These are phyloP conservation scores for Geopyxis carbonaria DNA, from an alignment of 495 filamentous ascomycete genomes.

Conservation along the genomic window DNA sequence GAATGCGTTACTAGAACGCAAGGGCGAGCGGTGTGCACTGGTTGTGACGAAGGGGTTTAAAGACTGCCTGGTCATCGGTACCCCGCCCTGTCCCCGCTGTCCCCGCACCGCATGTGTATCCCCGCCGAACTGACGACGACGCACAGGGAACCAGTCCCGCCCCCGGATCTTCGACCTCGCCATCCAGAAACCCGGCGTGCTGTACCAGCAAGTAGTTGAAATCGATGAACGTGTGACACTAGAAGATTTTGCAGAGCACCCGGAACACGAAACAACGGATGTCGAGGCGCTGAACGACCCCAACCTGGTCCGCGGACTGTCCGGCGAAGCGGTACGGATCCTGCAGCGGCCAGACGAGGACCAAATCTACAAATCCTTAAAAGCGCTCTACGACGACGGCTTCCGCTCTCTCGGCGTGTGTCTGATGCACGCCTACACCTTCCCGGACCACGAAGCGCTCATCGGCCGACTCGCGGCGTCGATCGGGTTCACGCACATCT, in stretches of 20 bases:
- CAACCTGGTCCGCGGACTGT: conserved; percentile 47
- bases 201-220: conserved; percentile 62
- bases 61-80: conserved; percentile 71
- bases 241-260: conserved; percentile 76
- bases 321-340: conserved; percentile 53
- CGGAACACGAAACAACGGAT: conserved; percentile 40
- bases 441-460: conserved; percentile 53
- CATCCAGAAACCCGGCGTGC: conserved; percentile 60
- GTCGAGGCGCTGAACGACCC: conserved; percentile 30
- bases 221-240: conserved; percentile 71
- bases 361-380: conserved; percentile 36
- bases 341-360: conserved; percentile 40
- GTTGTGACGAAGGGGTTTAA: conserved; percentile 87
- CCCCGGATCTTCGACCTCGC: conserved; percentile 73
- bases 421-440: conserved; percentile 69
- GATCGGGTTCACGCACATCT: conserved; percentile 61
- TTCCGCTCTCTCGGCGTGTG: conserved; percentile 59
- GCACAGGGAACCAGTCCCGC: conserved; percentile 51
- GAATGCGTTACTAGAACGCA: conserved; percentile 78
- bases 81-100: not conserved
- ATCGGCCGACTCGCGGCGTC: conserved; percentile 50
- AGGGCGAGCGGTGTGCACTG: conserved; percentile 81
- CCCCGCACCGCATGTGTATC: not conserved
- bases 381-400: conserved; percentile 43
- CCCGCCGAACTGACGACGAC: not conserved